A percentile compares a stretch with the other conserved stretches of the same genome.
These are phyloP conservation scores for Saccharomyces hybrid DNA, from an alignment of 1,139 yeast species.

Conservation along the genomic window DNA sequence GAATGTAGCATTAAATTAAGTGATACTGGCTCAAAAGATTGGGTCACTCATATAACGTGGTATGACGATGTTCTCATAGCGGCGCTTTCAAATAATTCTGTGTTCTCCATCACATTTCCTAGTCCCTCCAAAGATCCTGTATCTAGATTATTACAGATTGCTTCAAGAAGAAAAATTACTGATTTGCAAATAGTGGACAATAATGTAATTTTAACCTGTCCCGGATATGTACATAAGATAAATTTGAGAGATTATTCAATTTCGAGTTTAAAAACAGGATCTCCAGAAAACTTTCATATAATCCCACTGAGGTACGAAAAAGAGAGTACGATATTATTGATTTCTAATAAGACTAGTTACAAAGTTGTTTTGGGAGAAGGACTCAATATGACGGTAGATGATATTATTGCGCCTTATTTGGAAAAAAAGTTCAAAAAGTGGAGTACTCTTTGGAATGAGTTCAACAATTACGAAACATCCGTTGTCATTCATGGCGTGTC, in stretches of 20 bases:
- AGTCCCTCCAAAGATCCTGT: neutral
- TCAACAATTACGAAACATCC: slow-evolving; percentile 24
- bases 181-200: slow-evolving; percentile 16
- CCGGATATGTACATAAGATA: slow-evolving; percentile 15
- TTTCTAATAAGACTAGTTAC: slow-evolving; percentile 20
- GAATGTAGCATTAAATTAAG: neutral
- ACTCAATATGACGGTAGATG: slow-evolving; percentile 15
- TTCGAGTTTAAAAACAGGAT: slow-evolving; percentile 7
- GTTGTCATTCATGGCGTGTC: slow-evolving; percentile 29
- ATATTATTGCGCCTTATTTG: slow-evolving; percentile 22
- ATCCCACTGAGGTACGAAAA: slow-evolving; percentile 16
- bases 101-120: slow-evolving; percentile 5
- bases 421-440: slow-evolving; percentile 27
- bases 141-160: slow-evolving; percentile 4
- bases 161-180: slow-evolving; percentile 18
- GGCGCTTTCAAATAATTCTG: slow-evolving; percentile 12
- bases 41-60: slow-evolving; percentile 24
- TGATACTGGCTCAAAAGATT: slow-evolving; percentile 3
- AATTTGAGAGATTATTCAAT: slow-evolving; percentile 6
- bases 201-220: slow-evolving; percentile 14
- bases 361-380: slow-evolving; percentile 11
- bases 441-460: slow-evolving; percentile 24
- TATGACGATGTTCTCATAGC: slow-evolving; percentile 5
- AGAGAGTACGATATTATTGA: slow-evolving; percentile 12
- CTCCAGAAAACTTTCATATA: slow-evolving; percentile 17